Percentiles rank a stretch among this genome's conserved stretches.
Conservation (phyloP, 2,329 filamentous ascomycete genomes). For the Byssothecium circinans region DNA sequence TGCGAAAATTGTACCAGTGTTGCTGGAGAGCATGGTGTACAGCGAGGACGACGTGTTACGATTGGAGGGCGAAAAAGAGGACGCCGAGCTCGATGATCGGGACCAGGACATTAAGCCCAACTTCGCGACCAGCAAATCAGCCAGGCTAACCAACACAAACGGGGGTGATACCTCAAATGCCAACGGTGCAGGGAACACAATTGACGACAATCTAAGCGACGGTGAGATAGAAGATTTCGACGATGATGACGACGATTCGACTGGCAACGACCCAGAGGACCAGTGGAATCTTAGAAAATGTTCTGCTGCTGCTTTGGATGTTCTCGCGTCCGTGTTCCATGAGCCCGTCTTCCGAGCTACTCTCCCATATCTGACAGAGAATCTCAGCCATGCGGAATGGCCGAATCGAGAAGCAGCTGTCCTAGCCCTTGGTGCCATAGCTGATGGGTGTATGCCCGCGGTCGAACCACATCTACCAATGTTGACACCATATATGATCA, state of each 20-base stretch:
- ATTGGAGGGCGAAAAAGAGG: conserved; percentile 75
- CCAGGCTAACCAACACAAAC: conserved; percentile 59
- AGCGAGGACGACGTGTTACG: conserved; percentile 88
- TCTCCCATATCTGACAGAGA: conserved; percentile 86
- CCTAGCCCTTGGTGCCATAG: conserved; percentile 88
- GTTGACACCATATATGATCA: conserved; percentile 86
- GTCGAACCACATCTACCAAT: conserved; percentile 90
- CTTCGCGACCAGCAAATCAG: conserved; percentile 74
- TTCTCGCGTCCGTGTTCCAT: conserved; percentile 89
- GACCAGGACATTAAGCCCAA: conserved; percentile 88
- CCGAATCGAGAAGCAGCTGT: conserved; percentile 91
- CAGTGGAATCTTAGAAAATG: conserved; percentile 96
- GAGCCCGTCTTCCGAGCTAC: conserved; percentile 87
- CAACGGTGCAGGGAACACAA: conserved; percentile 47
- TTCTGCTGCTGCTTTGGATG: conserved; percentile 91
- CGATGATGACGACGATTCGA: conserved; percentile 69
- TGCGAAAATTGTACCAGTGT: conserved; percentile 80
- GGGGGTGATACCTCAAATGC: conserved; percentile 43
- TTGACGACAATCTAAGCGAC: conserved; percentile 77
- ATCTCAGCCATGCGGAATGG: conserved; percentile 88
- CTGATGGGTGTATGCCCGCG: conserved; percentile 88
- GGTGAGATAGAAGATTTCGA: conserved; percentile 78
- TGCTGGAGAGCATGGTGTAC: conserved; percentile 95
- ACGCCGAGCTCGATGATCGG: conserved; percentile 89
- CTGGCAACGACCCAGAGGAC: conserved; percentile 75